A percentile compares a stretch with the other conserved stretches of the same genome.
These are phyloP conservation scores for Fusarium tanahbumbuense DNA, from an alignment of 2,329 filamentous ascomycete genomes.

Conservation along the genomic window DNA sequence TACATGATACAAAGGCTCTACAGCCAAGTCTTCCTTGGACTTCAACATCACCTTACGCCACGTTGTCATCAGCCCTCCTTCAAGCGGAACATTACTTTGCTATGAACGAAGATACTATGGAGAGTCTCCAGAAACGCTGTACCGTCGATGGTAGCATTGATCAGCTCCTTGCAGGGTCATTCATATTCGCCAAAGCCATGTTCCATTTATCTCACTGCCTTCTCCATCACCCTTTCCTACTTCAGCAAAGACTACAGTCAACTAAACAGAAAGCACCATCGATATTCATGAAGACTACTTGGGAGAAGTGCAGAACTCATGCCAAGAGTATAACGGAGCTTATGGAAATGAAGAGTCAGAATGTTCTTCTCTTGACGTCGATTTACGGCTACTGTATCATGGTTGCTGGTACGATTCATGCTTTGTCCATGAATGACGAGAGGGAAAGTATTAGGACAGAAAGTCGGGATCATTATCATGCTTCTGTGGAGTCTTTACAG, in stretches of 20 bases:
- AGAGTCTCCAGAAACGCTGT: slow-evolving; percentile 2
- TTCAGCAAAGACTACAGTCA: slow-evolving; percentile 7
- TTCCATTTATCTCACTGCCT: slow-evolving; percentile 19
- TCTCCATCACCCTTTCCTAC: slow-evolving; percentile 12
- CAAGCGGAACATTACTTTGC: slow-evolving; percentile 16
- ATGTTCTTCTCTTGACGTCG: slow-evolving; percentile 13
- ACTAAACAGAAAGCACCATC: slow-evolving; percentile 16
- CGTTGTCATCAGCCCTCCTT: neutral
- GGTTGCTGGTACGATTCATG: slow-evolving; percentile 21
- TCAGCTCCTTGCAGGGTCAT: slow-evolving; percentile 6
- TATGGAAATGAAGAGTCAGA: slow-evolving; percentile 11
- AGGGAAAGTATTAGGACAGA: neutral
- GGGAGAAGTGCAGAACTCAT: slow-evolving; percentile 16
- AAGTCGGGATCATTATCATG: neutral
- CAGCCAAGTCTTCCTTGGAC: slow-evolving; percentile 3
- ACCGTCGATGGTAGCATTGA: neutral
- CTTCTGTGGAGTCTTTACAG: neutral
- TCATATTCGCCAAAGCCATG: slow-evolving; percentile 24
- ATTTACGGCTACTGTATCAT: slow-evolving; percentile 25
- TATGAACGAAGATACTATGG: slow-evolving; percentile 4
- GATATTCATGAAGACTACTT: slow-evolving; percentile 9
- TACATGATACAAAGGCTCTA: neutral
- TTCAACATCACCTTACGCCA: slow-evolving; percentile 1
- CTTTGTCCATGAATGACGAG: slow-evolving; percentile 20
- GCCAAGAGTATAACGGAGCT: slow-evolving; percentile 2